phyloP scores from a whole-genome alignment of 1,284 basidiomycete species.

The Cutaneotrichosporon dermatis region DNA sequence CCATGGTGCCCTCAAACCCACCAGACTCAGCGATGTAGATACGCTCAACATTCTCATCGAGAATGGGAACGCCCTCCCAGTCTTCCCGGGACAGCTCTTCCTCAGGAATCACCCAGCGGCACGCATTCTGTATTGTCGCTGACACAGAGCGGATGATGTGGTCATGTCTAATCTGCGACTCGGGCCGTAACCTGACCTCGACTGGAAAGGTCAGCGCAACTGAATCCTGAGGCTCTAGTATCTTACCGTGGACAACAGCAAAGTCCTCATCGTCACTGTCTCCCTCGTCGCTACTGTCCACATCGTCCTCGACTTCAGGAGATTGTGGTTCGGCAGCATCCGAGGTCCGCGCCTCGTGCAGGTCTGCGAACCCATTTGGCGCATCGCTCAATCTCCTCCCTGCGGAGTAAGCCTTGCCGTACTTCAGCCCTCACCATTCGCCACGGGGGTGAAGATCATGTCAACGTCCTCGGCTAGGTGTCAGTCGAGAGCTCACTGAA shows the following conservation, averaged over 20 bases:
- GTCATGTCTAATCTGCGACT: neutral
- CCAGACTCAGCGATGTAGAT: slow-evolving; percentile 67
- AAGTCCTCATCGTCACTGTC: neutral
- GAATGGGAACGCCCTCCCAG: slow-evolving; percentile 56
- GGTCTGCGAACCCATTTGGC: neutral
- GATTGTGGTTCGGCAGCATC: too few relatives aligned
- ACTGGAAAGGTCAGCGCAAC: slow-evolving; percentile 53
- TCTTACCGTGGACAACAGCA: slow-evolving; percentile 25
- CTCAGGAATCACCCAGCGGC: neutral
- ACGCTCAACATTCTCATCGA: slow-evolving; percentile 68
- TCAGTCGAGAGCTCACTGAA: too few relatives aligned
- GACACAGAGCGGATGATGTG: slow-evolving; percentile 5
- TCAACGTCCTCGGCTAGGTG: neutral
- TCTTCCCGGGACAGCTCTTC: slow-evolving; percentile 14
- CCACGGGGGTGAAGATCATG: slow-evolving; percentile 2
- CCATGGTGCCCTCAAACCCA: slow-evolving; percentile 31
- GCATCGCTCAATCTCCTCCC: neutral
- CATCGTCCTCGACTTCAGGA: slow-evolving; percentile 5
- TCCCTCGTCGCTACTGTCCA: slow-evolving; percentile 8
- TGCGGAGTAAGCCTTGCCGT: neutral
- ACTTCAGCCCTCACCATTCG: neutral
- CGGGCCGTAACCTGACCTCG: slow-evolving; percentile 60
- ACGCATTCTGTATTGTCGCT: slow-evolving; percentile 4
- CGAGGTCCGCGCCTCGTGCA: neutral
- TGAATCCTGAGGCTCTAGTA: neutral